Evolutionary conservation across 1,139 yeast species (phyloP).

Genomic region (Debaryomyces coudertii): DNA sequence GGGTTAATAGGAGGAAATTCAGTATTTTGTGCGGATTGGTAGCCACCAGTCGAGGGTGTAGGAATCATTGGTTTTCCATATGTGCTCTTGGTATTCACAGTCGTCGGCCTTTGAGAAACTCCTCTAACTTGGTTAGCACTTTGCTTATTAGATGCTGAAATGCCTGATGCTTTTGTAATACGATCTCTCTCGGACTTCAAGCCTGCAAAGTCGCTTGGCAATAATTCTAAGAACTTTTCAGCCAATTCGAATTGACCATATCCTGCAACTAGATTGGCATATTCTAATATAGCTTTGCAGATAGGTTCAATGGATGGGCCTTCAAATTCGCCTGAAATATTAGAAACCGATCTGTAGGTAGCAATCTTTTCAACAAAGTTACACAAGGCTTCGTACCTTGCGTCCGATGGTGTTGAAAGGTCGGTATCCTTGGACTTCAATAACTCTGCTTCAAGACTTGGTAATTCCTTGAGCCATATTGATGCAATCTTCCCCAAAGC

Average conservation of each 20-base stretch:
- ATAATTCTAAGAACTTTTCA: slow-evolving; percentile 61
- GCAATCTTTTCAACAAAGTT: slow-evolving; percentile 84
- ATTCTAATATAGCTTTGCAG: slow-evolving; percentile 69
- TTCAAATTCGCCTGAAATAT: slow-evolving; percentile 40
- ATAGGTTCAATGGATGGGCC: slow-evolving; percentile 56
- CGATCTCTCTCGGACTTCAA: slow-evolving; percentile 69
- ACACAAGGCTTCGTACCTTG: slow-evolving; percentile 80
- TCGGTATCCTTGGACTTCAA: slow-evolving; percentile 41
- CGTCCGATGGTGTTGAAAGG: slow-evolving; percentile 71
- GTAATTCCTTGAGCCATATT: slow-evolving; percentile 83
- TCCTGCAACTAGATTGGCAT: slow-evolving; percentile 77
- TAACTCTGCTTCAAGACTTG: slow-evolving; percentile 56
- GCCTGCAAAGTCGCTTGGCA: slow-evolving; percentile 62
- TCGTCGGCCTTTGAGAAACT: slow-evolving; percentile 4
- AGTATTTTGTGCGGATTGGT: slow-evolving; percentile 11
- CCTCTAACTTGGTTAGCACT: background rate
- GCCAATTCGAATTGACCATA: slow-evolving; percentile 88
- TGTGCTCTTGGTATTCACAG: background rate
- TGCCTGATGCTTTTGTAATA: slow-evolving; percentile 58
- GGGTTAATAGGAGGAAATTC: slow-evolving; percentile 6
- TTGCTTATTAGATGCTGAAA: slow-evolving; percentile 5
- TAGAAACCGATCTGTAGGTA: slow-evolving; percentile 64
- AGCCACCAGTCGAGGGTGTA: slow-evolving; percentile 12
- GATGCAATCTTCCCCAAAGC: slow-evolving; percentile 77
- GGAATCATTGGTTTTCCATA: slow-evolving; percentile 8